Conservation (phyloP, 164 flowering plant species). For the Chloranthus sessilifolius region DNA sequence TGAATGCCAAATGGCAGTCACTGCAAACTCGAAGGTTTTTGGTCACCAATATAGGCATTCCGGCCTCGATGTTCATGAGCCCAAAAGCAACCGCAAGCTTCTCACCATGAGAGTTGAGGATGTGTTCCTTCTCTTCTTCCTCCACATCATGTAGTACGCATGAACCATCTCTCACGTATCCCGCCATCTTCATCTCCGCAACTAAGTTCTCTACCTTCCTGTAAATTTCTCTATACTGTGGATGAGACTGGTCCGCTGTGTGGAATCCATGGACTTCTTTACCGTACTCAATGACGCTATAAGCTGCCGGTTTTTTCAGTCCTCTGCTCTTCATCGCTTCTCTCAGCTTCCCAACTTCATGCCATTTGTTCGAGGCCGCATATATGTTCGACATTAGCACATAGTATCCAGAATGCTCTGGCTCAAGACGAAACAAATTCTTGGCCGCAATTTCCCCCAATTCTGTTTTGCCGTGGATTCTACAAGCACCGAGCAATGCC, state of each 20-base stretch:
- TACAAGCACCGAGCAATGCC: constrained; percentile 48
- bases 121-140: constrained; percentile 38
- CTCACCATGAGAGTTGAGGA: constrained; percentile 33
- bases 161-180: constrained; percentile 30
- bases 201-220: constrained; percentile 22
- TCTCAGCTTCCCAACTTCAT: constrained; percentile 33
- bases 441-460: constrained; percentile 37
- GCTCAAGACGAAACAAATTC: constrained; percentile 32
- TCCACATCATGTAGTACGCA: constrained; percentile 39
- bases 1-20: constrained; percentile 39
- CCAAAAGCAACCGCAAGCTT: constrained; percentile 44
- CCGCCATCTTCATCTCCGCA: constrained; percentile 38
- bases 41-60: constrained; percentile 26
- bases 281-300: constrained; percentile 33
- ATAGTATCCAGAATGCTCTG: constrained; percentile 36
- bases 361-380: constrained; percentile 39
- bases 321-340: constrained; percentile 30
- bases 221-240: constrained; percentile 21
- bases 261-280: constrained; percentile 40
- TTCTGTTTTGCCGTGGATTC: constrained; percentile 33
- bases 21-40: constrained; percentile 40
- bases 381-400: constrained; percentile 44
- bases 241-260: constrained; percentile 31
- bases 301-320: constrained; percentile 38
- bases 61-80: constrained; percentile 24